Conservation (phyloP, 2,329 filamentous ascomycete genomes). For the Fusarium illudens region DNA sequence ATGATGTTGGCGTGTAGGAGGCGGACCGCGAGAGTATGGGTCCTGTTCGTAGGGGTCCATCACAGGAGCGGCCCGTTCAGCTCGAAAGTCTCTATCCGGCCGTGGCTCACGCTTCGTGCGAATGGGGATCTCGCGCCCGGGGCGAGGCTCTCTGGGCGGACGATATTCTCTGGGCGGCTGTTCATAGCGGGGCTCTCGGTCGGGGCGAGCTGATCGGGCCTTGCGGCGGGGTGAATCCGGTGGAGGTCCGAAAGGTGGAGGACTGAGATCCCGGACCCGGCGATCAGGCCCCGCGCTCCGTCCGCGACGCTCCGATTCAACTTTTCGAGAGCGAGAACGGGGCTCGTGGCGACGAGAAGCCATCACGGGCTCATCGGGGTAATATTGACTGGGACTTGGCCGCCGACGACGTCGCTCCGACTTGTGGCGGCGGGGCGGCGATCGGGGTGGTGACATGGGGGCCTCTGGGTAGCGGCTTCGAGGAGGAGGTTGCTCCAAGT, state of each 20-base stretch:
- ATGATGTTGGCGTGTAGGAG: neutral
- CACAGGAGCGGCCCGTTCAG: constrained; percentile 8
- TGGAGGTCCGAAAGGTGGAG: constrained; percentile 27
- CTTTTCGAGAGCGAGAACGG: constrained; percentile 11
- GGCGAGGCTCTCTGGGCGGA: constrained; percentile 15
- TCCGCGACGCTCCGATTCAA: constrained; percentile 35
- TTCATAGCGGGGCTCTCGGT: neutral
- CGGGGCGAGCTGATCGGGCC: constrained; percentile 22
- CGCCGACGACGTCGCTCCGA: constrained; percentile 34
- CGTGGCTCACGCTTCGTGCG: constrained; percentile 17
- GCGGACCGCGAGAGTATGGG: constrained; percentile 6
- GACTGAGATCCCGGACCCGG: constrained; percentile 22
- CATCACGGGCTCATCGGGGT: constrained; percentile 26
- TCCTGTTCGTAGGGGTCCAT: constrained; percentile 19
- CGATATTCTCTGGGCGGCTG: neutral
- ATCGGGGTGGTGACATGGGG: constrained; percentile 8
- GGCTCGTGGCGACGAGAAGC: constrained; percentile 13
- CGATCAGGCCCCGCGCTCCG: constrained; percentile 33
- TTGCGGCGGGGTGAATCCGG: constrained; percentile 33
- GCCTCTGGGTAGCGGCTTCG: constrained; percentile 18
- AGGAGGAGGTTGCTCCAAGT: constrained; percentile 14
- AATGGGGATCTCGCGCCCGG: constrained; percentile 14
- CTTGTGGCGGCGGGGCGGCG: constrained; percentile 37
- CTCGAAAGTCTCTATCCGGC: constrained; percentile 19
- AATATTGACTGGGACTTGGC: constrained; percentile 26